Percentiles rank a stretch among this genome's conserved stretches.
phyloP scores from a whole-genome alignment of 805 yeast genomes.

The Saccharomyces paradoxus region DNA sequence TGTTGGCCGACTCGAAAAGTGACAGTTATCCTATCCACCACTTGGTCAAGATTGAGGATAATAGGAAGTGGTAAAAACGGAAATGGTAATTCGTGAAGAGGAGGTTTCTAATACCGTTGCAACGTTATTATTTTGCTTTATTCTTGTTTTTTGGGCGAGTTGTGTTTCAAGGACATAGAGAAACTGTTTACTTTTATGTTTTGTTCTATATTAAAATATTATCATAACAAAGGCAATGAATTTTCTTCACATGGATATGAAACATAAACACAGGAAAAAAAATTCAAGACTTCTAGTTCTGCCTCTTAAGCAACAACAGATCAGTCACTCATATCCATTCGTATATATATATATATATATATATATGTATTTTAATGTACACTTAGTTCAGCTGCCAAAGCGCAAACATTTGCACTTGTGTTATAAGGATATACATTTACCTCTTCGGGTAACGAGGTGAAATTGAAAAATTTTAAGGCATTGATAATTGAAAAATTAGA shows the following conservation, averaged over 20 bases:
- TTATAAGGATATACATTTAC: not conserved
- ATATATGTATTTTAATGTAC: not conserved
- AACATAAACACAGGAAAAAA: not conserved
- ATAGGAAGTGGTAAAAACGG: not conserved
- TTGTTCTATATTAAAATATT: too few relatives aligned
- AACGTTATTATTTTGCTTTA: not conserved
- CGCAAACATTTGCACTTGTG: not conserved
- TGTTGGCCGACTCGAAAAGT: not conserved
- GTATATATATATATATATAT: not conserved
- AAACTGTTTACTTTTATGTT: too few relatives aligned
- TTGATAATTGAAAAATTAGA: not conserved
- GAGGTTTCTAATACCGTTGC: too few relatives aligned
- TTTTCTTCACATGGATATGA: too few relatives aligned
- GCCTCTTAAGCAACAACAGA: not conserved
- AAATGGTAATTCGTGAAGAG: not conserved
- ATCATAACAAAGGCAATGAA: too few relatives aligned
- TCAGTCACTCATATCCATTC: not conserved
- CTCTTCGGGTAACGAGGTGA: not conserved
- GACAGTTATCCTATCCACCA: not conserved
- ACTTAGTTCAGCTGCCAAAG: not conserved
- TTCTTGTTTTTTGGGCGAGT: not conserved
- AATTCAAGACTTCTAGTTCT: too few relatives aligned
- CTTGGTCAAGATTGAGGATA: not conserved
- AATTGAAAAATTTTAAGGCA: not conserved
- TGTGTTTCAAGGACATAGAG: too few relatives aligned